These are phyloP conservation scores for Tricholoma sp. DNA, from an alignment of 768 basidiomycete species.

Conservation along the genomic window DNA sequence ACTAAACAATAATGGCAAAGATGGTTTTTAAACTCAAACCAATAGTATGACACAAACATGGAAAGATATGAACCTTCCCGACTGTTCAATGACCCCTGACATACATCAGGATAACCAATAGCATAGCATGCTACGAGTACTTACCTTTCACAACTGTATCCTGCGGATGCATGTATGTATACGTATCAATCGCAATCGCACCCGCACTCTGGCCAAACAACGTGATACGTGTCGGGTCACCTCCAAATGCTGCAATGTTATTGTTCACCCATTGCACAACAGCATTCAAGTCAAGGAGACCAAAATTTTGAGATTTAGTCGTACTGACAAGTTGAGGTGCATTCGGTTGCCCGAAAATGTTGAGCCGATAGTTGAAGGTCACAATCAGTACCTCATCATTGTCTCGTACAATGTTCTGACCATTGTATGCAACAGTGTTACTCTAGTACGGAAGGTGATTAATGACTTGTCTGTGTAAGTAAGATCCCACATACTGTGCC, in stretches of 20 bases:
- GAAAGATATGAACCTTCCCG: no score
- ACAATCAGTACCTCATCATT: slow-evolving; percentile 32
- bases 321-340: slow-evolving; percentile 29
- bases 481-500: no score
- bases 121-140: not conserved
- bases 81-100: not conserved
- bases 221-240: slow-evolving; percentile 32
- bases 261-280: slow-evolving; percentile 44
- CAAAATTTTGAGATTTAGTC: slow-evolving; percentile 30
- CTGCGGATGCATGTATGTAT: slow-evolving; percentile 28
- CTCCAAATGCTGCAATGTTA: slow-evolving; percentile 41
- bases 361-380: slow-evolving; percentile 33
- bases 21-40: no score
- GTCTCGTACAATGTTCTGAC: slow-evolving; percentile 27
- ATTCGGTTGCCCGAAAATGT: slow-evolving; percentile 35
- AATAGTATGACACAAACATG: no score
- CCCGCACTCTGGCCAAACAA: slow-evolving; percentile 36
- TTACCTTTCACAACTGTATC: slow-evolving; percentile 28
- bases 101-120: no score
- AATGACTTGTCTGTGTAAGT: no score
- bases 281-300: slow-evolving; percentile 32
- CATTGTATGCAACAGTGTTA: slow-evolving; percentile 25
- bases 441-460: slow-evolving; percentile 26
- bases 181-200: slow-evolving; percentile 26
- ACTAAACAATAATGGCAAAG: no score